Evolutionary conservation across 148 eudicot genomes (phyloP), one percentile per base, ranked within the genome.

Genomic region (Talinum fruticosum): DNA sequence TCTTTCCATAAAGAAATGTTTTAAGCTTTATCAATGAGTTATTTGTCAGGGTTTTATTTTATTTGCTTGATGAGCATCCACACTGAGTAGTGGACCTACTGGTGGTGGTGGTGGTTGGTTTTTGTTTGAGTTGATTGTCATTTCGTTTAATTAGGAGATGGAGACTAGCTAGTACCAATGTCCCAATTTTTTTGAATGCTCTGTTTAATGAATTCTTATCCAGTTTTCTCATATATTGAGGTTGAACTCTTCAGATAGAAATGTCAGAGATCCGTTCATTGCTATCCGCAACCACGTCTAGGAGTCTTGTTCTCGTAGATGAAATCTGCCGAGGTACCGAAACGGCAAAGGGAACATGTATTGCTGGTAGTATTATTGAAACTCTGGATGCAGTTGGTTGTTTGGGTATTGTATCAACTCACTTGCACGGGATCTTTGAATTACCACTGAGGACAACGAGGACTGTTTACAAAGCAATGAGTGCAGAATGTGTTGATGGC

Each of bases 321-420:
- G 99, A 96, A 87, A 93, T 96, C 75, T 96, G 99, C 79, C 83
- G 97, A 77, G 99, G 99, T 70, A 96, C 99, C 34, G 99, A 96
- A 85, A 91, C 99, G 44, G 96, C 94, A 32, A 96, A 93, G 66
- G 99, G 97, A 66, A 93, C 97, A 36, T 96, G 99, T 75, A 93
- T 96, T 69, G 99, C 99, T 54, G 99, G 99, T 23, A 93, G 97
- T 84, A 84, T 96, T 35, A 87, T 91, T 24, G 99, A 96, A 79
- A 88, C 91, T 70, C 87, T 96, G 54, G 99, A 93, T 79, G 81
- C 72, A 67, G 76, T 82, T 72, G 93, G 93, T 62, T 96, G 97
- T 82, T 85, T 93, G 79, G 99, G 97, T 71, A 88, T 96, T 61
- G 87, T 93, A 70, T 96, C 99, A 37, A 95, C 97, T 77, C 99